Base-by-base conservation (phyloP, 305 asterid species). In the Fraxinus xanthoxyloides region DNA sequence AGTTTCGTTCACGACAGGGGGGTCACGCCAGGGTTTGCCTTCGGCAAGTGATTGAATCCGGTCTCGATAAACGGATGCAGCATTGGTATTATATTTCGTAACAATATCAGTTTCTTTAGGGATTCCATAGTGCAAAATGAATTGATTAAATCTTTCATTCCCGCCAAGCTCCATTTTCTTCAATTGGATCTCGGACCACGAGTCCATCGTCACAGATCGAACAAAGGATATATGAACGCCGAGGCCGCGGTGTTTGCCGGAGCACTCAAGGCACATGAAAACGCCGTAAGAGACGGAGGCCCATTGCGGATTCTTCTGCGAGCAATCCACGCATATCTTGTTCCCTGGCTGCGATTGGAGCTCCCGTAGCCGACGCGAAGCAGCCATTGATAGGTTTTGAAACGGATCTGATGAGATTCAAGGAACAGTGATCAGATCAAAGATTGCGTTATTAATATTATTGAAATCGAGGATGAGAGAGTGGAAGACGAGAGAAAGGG, bases 131-230 rank as follows among this genome's bases (percentile, higher is more conserved):
- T 86, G 92, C 15, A 85, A 30, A 31, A 90, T 36, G 65, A 95
- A 93, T 34, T 72, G 77, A 78, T 95, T 95, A 84, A 95, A 89
- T 59, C 82, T 91, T 7, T 90, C 94, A 63, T 94, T 94, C 0
- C 98, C 98, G 38, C 98, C 95, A 0, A 89, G 84, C 90, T 93
- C 97, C 97, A 94, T 94, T 81, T 94, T 94, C 72, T 88, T 90
- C 80, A 94, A 89, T 85, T 94, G 98, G 87, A 94, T 92, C 87
- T 94, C 98, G 76, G 98, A 93, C 98, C 98, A 94, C 15, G 97
- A 91, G 8, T 94, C 98, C 98, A 94, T 94, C 79, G 98, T 94
- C 76, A 94, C 98, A 54, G 97, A 94, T 87, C 98, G 95, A 83
- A 94, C 98, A 80, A 94, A 94, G 38, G 97, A 92, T 88, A 94